Conservation (phyloP, 1,284 basidiomycete genomes). For the Malassezia furfur region DNA sequence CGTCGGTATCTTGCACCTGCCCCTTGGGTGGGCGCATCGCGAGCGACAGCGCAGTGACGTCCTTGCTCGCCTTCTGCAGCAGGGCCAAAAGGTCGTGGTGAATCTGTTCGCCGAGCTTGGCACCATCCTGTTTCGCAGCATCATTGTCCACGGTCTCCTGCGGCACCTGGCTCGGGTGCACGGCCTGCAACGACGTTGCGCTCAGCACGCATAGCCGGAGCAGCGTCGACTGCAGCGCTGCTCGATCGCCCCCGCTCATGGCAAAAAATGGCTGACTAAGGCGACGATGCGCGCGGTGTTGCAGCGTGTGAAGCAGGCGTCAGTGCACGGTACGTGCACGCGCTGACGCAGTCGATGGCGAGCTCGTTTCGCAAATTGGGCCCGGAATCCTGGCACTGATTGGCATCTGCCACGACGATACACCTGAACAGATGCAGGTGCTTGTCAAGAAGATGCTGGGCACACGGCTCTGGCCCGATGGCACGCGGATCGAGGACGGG, state of each 20-base stretch:
- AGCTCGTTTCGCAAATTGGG: constrained; percentile 37
- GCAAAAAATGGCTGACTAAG: constrained; percentile 6
- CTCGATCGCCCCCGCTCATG: not conserved
- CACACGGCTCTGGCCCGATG: constrained; percentile 41
- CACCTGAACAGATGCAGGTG: constrained; percentile 26
- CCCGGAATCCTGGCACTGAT: constrained; percentile 42
- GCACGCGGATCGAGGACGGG: not conserved
- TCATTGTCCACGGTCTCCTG: constrained; percentile 5
- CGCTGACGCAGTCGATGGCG: constrained; percentile 28
- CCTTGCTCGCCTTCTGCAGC: constrained; percentile 26
- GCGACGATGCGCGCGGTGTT: constrained; percentile 35
- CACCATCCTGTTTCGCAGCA: constrained; percentile 17
- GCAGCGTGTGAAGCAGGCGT: constrained; percentile 43
- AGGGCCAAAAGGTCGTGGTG: constrained; percentile 24
- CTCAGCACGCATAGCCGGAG: constrained; percentile 37
- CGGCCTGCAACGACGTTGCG: constrained; percentile 33
- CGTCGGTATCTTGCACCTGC: not conserved
- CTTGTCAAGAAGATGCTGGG: constrained; percentile 32
- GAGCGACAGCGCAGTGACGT: constrained; percentile 27
- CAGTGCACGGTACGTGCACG: constrained; percentile 32
- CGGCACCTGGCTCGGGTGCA: constrained; percentile 17
- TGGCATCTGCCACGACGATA: constrained; percentile 35
- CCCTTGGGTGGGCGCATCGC: constrained; percentile 25
- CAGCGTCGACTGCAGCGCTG: constrained; percentile 29
- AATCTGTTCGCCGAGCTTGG: constrained; percentile 24